Evolutionary conservation across 345 rosid genomes (phyloP).

Genomic region (Eucalyptus coolabah): DNA sequence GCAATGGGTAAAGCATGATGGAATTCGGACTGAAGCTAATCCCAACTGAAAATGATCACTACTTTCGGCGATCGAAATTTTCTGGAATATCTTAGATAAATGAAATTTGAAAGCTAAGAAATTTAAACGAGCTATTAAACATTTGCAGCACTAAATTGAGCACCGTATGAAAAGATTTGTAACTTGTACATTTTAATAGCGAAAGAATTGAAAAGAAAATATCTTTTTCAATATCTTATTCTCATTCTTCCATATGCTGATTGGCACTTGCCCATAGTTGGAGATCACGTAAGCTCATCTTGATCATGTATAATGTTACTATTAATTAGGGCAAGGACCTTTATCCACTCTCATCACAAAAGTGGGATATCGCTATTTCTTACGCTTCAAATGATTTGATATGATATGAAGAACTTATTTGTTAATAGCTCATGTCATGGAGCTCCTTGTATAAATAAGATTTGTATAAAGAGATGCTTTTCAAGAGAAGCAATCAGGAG

Average conservation of each 20-base stretch:
- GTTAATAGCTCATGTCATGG: neutral
- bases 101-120: neutral
- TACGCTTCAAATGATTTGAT: neutral
- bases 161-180: neutral
- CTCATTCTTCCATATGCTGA: neutral
- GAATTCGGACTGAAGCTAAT: neutral
- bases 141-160: neutral
- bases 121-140: neutral
- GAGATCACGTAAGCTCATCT: neutral
- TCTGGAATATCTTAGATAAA: neutral
- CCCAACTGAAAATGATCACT: neutral
- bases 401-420: neutral
- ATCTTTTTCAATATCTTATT: neutral
- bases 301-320: neutral
- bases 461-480: neutral
- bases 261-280: neutral
- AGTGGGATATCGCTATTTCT: neutral
- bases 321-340: neutral
- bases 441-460: neutral
- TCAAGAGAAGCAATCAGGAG: neutral
- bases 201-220: neutral
- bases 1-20: neutral
- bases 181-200: neutral
- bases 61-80: neutral
- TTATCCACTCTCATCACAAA: neutral